A percentile compares a stretch with the other conserved stretches of the same genome.
Evolutionary conservation across 305 asterid genomes (phyloP).

Genomic region (Solanum chacoense): DNA sequence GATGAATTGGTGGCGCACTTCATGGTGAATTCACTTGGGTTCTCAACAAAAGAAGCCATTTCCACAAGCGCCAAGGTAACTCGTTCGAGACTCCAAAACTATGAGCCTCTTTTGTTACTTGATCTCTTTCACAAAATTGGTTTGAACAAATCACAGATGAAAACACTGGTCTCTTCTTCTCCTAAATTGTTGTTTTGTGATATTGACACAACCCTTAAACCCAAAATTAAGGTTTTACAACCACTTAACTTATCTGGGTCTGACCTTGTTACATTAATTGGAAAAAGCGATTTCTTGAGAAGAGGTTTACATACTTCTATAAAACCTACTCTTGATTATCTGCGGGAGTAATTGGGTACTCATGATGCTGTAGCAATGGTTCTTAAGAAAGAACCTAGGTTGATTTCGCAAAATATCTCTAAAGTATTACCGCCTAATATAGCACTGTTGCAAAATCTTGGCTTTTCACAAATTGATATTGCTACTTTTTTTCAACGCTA

Average conservation of each 20-base stretch:
- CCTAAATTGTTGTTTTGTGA: neutral
- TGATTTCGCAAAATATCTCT: neutral
- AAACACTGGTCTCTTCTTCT: neutral
- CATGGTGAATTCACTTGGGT: neutral
- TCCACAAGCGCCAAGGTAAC: neutral
- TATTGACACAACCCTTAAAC: neutral
- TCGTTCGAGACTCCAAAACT: neutral
- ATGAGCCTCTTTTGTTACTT: neutral
- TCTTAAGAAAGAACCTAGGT: neutral
- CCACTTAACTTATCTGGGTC: neutral
- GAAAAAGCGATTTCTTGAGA: neutral
- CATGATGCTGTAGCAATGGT: neutral
- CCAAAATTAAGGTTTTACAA: neutral
- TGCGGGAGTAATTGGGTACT: neutral
- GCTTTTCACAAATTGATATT: neutral
- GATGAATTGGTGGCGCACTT: neutral
- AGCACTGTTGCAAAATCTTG: neutral
- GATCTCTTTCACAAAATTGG: neutral
- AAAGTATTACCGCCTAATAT: neutral
- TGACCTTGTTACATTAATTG: neutral
- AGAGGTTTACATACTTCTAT: conserved; percentile 1
- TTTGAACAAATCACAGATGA: neutral
- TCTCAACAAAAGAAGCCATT: neutral
- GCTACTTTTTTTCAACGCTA: neutral
- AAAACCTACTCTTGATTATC: neutral